A percentile compares a stretch with the other conserved stretches of the same genome.
Conservation (phyloP, 1,139 yeast genomes). For the Diutina mesorugosa region DNA sequence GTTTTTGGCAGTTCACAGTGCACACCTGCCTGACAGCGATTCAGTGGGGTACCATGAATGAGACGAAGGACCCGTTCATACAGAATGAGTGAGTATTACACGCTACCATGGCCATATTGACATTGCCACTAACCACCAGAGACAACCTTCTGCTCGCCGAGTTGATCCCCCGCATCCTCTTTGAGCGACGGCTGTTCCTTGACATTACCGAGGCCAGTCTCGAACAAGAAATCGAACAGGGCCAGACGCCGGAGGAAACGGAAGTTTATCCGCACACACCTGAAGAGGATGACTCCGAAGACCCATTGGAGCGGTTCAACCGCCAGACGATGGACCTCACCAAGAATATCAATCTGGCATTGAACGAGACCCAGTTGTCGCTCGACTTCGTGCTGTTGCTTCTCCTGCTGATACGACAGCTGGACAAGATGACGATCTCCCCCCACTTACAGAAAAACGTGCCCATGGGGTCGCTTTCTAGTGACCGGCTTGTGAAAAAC, state of each 20-base stretch:
- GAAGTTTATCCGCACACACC: constrained; percentile 5
- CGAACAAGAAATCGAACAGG: constrained; percentile 23
- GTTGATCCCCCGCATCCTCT: constrained; percentile 27
- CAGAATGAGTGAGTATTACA: background rate
- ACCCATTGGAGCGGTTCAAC: constrained; percentile 35
- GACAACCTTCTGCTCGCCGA: constrained; percentile 26
- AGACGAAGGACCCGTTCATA: constrained; percentile 1
- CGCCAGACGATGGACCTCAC: constrained; percentile 45
- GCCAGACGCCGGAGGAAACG: constrained; percentile 7
- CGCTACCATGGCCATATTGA: background rate
- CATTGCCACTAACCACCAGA: constrained; percentile 2
- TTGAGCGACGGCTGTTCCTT: constrained; percentile 26
- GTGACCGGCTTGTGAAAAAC: constrained; percentile 54
- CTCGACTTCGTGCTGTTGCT: constrained; percentile 78
- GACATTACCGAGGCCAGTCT: constrained; percentile 47
- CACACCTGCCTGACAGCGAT: background rate
- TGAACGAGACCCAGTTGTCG: constrained; percentile 81
- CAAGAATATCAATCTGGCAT: constrained; percentile 48
- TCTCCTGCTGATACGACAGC: constrained; percentile 65
- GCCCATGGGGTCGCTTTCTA: constrained; percentile 68
- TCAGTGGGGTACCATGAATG: background rate
- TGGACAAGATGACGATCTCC: constrained; percentile 81
- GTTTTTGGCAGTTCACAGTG: background rate
- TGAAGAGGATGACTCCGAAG: constrained; percentile 7
- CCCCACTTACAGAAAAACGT: constrained; percentile 70